Percentiles rank a stretch among this genome's conserved stretches.
Evolutionary conservation across 176 grass and related monocot species (phyloP).

Genomic region (Paspalum notatum): DNA sequence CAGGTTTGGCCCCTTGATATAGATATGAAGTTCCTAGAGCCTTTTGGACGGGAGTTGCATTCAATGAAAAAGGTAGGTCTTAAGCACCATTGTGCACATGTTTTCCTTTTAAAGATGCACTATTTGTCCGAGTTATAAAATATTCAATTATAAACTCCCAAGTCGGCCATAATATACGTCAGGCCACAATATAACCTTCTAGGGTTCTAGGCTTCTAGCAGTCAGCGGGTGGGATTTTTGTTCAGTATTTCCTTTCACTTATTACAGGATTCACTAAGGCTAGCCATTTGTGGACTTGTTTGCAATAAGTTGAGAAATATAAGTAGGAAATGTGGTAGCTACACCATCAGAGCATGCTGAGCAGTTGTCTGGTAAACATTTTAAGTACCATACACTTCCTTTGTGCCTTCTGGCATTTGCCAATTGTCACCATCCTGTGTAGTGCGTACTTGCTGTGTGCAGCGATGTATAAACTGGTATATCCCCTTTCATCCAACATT

Average conservation of each 20-base stretch:
- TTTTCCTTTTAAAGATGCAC: not conserved
- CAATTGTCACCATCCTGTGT: not conserved
- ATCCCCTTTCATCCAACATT: not conserved
- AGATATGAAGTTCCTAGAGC: conserved; percentile 83
- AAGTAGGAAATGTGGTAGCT: conserved; percentile 2
- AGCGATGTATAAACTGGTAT: not conserved
- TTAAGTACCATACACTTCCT: not conserved
- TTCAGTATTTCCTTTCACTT: not conserved
- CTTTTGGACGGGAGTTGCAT: conserved; percentile 66
- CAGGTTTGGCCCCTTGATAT: conserved; percentile 92
- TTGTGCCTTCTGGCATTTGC: not conserved
- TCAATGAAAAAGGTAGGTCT: conserved; percentile 79
- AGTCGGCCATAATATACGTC: not conserved
- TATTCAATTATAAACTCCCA: conserved; percentile 1
- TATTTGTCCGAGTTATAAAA: conserved; percentile 27
- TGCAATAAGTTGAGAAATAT: not conserved
- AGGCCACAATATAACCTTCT: not conserved
- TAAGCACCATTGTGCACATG: conserved; percentile 8
- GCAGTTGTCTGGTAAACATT: not conserved
- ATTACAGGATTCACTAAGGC: not conserved
- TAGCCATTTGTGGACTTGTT: not conserved
- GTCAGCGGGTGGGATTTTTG: not conserved
- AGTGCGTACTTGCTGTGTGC: not conserved
- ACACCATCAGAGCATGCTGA: not conserved
- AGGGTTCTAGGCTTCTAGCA: not conserved